Percentiles rank a stretch among this genome's conserved stretches.
These are phyloP conservation scores for Hericium erinaceus DNA, from an alignment of 768 basidiomycete genomes.

Conservation along the genomic window DNA sequence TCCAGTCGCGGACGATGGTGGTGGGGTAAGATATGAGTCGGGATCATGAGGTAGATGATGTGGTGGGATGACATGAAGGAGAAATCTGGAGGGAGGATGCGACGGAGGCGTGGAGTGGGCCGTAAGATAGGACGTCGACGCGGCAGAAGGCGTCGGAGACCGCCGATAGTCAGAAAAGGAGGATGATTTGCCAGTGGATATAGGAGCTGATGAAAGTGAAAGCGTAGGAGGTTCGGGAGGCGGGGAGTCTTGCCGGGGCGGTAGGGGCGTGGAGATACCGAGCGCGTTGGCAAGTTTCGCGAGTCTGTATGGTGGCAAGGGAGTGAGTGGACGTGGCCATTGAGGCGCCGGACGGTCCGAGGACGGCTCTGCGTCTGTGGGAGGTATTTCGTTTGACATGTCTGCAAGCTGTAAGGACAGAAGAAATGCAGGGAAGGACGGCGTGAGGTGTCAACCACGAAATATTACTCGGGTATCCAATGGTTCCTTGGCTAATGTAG, in stretches of 20 bases:
- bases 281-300: slow-evolving; percentile 82
- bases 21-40: slow-evolving; percentile 38
- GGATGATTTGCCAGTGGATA: slow-evolving; percentile 1
- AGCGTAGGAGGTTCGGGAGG: slow-evolving; percentile 23
- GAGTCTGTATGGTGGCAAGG: slow-evolving; percentile 65
- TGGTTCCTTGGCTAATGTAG: background rate
- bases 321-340: slow-evolving; percentile 63
- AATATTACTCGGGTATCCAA: background rate
- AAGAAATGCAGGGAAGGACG: background rate
- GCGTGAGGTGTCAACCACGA: background rate
- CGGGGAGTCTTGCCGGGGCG: slow-evolving; percentile 17
- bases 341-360: slow-evolving; percentile 14
- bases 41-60: slow-evolving; percentile 58
- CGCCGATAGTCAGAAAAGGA: slow-evolving; percentile 38
- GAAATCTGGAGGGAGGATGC: slow-evolving; percentile 49
- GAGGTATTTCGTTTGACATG: slow-evolving; percentile 4
- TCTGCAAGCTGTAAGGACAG: background rate
- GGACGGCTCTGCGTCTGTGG: background rate
- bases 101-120: slow-evolving; percentile 26
- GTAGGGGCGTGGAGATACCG: slow-evolving; percentile 68
- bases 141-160: slow-evolving; percentile 28
- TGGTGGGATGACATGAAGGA: slow-evolving; percentile 83
- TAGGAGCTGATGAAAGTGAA: slow-evolving; percentile 8
- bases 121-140: slow-evolving; percentile 30
- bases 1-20: slow-evolving; percentile 54